Evolutionary conservation across 2,329 filamentous ascomycete species (phyloP).

Genomic region (Torrubiellomyces zombiae): DNA sequence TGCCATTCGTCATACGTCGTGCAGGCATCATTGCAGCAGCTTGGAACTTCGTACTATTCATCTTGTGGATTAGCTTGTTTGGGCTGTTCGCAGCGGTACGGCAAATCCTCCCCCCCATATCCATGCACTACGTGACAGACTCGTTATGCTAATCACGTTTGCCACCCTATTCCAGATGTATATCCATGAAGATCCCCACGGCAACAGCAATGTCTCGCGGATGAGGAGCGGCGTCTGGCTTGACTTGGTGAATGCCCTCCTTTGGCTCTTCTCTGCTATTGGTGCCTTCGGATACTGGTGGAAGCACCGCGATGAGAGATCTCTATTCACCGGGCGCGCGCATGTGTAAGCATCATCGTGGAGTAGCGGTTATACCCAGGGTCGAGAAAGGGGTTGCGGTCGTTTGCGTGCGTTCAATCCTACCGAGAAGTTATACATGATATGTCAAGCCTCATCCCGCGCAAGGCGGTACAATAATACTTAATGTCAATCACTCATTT

Average conservation of each 20-base stretch:
- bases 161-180: constrained; percentile 39
- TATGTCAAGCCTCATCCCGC: too few relatives aligned
- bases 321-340: constrained; percentile 43
- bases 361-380: too few relatives aligned
- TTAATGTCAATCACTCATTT: too few relatives aligned
- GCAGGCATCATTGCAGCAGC: constrained; percentile 33
- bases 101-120: too few relatives aligned
- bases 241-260: constrained; percentile 53
- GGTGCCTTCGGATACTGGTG: constrained; percentile 43
- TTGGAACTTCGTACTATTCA: constrained; percentile 56
- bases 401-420: too few relatives aligned
- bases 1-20: constrained; percentile 42
- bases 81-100: constrained; percentile 59
- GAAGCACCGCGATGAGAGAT: constrained; percentile 31
- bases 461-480: too few relatives aligned
- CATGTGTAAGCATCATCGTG: constrained; percentile 29
- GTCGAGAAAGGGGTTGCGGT: too few relatives aligned
- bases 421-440: too few relatives aligned
- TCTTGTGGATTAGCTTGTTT: constrained; percentile 70
- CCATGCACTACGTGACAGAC: too few relatives aligned
- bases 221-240: constrained; percentile 87
- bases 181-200: constrained; percentile 50
- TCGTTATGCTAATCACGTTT: not conserved
- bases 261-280: constrained; percentile 54
- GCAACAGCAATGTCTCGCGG: constrained; percentile 44